Evolutionary conservation across 2,329 filamentous ascomycete species (phyloP), one percentile per base, ranked within the genome.

Genomic region (Arthrobotrys megalospora): DNA sequence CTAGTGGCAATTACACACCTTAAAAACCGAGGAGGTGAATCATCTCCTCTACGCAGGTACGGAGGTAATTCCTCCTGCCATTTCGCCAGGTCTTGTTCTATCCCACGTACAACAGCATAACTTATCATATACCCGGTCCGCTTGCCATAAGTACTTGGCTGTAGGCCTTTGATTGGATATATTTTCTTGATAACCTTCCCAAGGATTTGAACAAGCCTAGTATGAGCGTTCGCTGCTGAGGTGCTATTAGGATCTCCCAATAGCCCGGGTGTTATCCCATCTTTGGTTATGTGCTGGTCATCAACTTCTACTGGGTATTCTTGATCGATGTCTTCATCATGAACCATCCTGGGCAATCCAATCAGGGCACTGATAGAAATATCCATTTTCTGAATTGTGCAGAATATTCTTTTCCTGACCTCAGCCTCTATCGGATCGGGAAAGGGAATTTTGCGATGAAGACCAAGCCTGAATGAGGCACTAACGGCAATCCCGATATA

Each of bases 401-500:
- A 91, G 80, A 92, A 92, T 32, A 91, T 87, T 24, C 90, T 87
- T 66, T 89, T 87, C 79, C 90, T 87, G 19, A 88, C 87, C 84
- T 92, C 89, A 65, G 88, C 86, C 81, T 92, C 90, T 70, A 92
- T 88, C 1, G 89, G 86, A 62, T 88, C 87, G 69, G 89, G 87
- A 58, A 91, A 89, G 11, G 90, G 86, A 5, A 95, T 85, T 76
- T 92, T 89, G 65, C 93, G 90, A 83, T 96, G 93, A 28, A 95
- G 86, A 6, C 93, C 93, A 85, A 95, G 90, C 32, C 92, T 89
- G 38, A 95, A 85, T n/a, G 91, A 90, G 6, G 91, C 91, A 63
- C 92, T 89, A 60, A 94, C 86, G 1, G 92, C 92, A 81, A 95
- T 91, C 6, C 92, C 92, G 58, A 95, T 88, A 81, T 93, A 94